Evolutionary conservation across 2,329 filamentous ascomycete genomes (phyloP), one percentile per base, ranked within the genome.

Genomic region (Ophiostoma triangulosporum): DNA sequence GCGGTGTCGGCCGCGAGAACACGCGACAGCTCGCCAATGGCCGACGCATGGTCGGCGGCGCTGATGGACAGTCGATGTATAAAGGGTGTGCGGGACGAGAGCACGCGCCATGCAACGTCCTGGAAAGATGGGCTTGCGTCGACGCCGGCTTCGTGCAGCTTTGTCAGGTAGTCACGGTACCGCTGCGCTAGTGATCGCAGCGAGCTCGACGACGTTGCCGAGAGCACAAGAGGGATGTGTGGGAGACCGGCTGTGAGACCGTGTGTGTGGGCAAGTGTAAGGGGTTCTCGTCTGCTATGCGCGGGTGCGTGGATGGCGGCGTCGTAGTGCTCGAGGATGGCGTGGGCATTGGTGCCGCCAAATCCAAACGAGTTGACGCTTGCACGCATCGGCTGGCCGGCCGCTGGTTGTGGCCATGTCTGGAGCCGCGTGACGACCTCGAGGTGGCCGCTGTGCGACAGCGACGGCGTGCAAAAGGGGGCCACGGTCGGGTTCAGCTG

Each of bases 331-430:
- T 77, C 70, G 26, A 73, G 51, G 50, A 73, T 72, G 38, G 64
- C 69, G 57, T 72, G 70, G 0, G 68, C 64, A 51, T 73, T 73
- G 9, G 69, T 66, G 26, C 70, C 70, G 5, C 70, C 70, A 54
- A 73, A 73, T 0, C 70, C 70, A 32, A 73, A 73, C 0, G 67
- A 71, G 60, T 73, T 73, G 27, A 73, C 65, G 43, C 69, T 72
- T 4, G 67, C 70, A 32, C 70, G 64, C n/a, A 64, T 65, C 73
- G 70, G 62, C 15, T 70, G 69, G 0, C 64, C 54, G 2, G 65
- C 36, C 0, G 72, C 70, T 70, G 45, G 24, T 3, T 17, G 6
- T 0, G 58, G 58, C 56, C 57, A 61, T 0, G 63, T 57, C 1
- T 57, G 36, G 1, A 59, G 20, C 17, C 53, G 38, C 0, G 65